Conservation (phyloP, 2,329 filamentous ascomycete species). For the Acrodontium crateriforme region DNA sequence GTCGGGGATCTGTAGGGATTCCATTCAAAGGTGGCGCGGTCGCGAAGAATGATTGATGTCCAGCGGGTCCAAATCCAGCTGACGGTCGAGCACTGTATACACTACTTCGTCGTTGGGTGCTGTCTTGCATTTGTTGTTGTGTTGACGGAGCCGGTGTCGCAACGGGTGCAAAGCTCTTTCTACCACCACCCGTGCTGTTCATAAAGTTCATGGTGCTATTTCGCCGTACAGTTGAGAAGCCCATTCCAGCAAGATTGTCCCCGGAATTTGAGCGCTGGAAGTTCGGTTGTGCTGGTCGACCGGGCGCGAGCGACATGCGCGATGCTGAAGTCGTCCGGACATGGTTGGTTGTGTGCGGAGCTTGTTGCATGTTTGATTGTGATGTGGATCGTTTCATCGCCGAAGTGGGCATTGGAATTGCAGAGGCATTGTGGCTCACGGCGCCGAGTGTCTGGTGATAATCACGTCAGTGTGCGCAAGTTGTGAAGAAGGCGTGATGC, state of each 20-base stretch:
- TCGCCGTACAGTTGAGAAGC: conserved; percentile 71
- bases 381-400: conserved; percentile 89
- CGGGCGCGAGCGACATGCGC: conserved; percentile 72
- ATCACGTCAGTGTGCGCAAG: neutral
- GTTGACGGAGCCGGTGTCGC: conserved; percentile 32
- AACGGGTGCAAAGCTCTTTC: conserved; percentile 58
- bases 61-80: conserved; percentile 46
- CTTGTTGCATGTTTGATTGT: conserved; percentile 50
- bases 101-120: conserved; percentile 59
- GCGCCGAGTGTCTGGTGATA: conserved; percentile 62
- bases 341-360: conserved; percentile 56
- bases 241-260: conserved; percentile 61
- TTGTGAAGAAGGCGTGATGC: conserved; percentile 4
- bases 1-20: conserved; percentile 73
- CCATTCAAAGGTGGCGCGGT: conserved; percentile 69
- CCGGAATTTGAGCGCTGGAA: conserved; percentile 79
- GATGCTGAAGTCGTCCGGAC: conserved; percentile 70
- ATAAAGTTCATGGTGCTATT: conserved; percentile 61
- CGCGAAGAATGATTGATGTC: conserved; percentile 88
- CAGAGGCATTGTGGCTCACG: conserved; percentile 61
- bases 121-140: conserved; percentile 40
- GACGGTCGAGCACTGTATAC: conserved; percentile 41
- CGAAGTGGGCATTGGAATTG: conserved; percentile 80
- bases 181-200: conserved; percentile 40
- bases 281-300: conserved; percentile 70